Evolutionary conservation across 768 basidiomycete species (phyloP), one percentile per base, ranked within the genome.

Genomic region (Hortiboletus flavorubellus): DNA sequence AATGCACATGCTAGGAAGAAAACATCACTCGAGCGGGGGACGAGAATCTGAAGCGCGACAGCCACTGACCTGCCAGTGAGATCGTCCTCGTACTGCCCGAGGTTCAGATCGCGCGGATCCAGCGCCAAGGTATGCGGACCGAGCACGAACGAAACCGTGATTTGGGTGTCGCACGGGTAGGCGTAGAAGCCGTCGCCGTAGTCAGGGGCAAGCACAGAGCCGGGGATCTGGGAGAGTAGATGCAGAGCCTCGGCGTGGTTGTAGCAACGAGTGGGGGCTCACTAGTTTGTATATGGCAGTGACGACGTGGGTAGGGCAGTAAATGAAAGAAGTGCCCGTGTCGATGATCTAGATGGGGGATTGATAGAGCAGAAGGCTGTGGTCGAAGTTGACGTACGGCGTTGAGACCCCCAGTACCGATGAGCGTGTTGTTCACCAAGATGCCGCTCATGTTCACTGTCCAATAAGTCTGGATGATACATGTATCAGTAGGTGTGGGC

Each of bases 271-370:
- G 8, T 1, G 3, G 9, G 26, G 30, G 45, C 73, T 47, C 29
- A 80, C 81, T 60, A 65, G 59, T 2, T 59, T 50, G 66, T 87
- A 88, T 54, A 88, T 75, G 9, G 68, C 58, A 3, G 64, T 48
- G 6, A 77, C 81, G 30, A 81, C 57, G 0, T 62, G 45, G 38
- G 70, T 64, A 1, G 84, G 82, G 7, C 85, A 55, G 66, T 87
- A 87, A 54, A 87, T 80, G 29, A 86, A 72, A 30, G 85, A 82
- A 4, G 85, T 86, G 31, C 87, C 86, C 0, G 85, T 84, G 62
- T 88, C 87, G 54, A 88, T 77, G 18, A 84, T 83, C 85, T 86
- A 16, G 23, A 21, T 2, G 26, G 18, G 18, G 31, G 26, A 29
- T 41, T 4, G 29, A 47, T 16, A 21, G 37, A 38, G 26, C 37